Base-by-base conservation (phyloP, 352 stramenopile species). In the Lagenidium giganteum region DNA sequence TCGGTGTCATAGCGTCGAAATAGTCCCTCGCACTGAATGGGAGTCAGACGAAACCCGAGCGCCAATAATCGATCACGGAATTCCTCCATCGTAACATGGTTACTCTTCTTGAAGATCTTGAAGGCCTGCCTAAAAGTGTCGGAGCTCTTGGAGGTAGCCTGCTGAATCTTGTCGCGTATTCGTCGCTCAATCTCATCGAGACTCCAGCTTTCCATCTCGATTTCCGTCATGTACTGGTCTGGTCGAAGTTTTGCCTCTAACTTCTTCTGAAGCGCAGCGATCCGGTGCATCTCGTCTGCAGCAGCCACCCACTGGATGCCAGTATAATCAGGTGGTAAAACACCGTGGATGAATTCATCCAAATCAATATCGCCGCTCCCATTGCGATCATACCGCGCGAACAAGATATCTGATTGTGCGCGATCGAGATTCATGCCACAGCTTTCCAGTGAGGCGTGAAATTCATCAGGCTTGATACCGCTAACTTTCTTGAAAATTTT, bases 401-500 rank as follows among this genome's bases (percentile, higher is more conserved):
- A 91, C 4, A 91, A 45, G 11, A 79, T 52, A 24, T 86, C 68
- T 0, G 79, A 66, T 32, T 86, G 73, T 6, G 54, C 48, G 6
- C 71, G 70, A 8, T 67, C 61, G 1, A 91, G 41, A 1, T 64
- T 43, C n/a, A 91, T 36, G 3, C 79, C 79, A 34, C 86, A 78
- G 0, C 54, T 42, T 25, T 83, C 71, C 0, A 91, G 41, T 0
- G 76, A 61, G 1, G 62, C 52, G 39, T 87, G 76, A 51, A 91
- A 89, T 28, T 91, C 76, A 27, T 81, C 51, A 2, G 72, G 72
- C 9, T 71, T 67, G 27, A 91, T 91, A n/a, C 74, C 74, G 34
- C 84, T 87, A 6, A 83, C 73, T 36, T 91, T 91, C 31, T 88
- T 88, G 47, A 91, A 91, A 42, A 91, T 87, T 25, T 64, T 64